Evolutionary conservation across 202 grass and related monocot genomes (phyloP), one percentile per base, ranked within the genome.

Genomic region (Thinopyrum obtusiflorum): DNA sequence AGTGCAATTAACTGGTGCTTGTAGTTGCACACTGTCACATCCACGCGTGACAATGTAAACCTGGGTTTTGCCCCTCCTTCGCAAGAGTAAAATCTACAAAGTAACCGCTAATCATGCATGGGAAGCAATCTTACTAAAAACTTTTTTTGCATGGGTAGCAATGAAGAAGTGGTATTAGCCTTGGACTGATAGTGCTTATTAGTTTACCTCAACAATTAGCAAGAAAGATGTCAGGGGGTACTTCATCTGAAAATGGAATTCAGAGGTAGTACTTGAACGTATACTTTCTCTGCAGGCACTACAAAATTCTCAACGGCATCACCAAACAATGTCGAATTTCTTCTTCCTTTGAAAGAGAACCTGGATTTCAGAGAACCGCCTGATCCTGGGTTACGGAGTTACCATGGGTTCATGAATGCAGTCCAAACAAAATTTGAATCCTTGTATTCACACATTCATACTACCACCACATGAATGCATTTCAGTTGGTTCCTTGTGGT

Each of bases 1-100:
- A 13, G 23, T 14, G 3, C 57, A 15, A 17, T n/a, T 47, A 37
- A 27, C 1, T 20, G 40, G 17, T 70, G 26, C 36, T 44, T 11
- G 27, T 6, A 74, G 7, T 27, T 28, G 39, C 61, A n/a, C 49
- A 89, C 42, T 57, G 82, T 80, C 81, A 75, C 26, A 5, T 73
- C 33, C 9, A 23, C 10, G 9, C 17, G 12, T 21, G 1, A 65
- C 35, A n/a, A 37, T 46, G 21, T 64, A 39, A 35, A 15, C 8
- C 36, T n/a, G 53, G 39, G 73, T 42, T n/a, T 59, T 35, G 39
- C 40, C 8, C 36, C 5, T 35, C 32, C 32, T 33, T 33, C 5
- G 32, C 10, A 42, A 42, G 37, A 42, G 10, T 42, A 42, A 42
- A 42, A 42, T 39, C 37, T 40, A 44, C n/a, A 1, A 31, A n/a